A percentile compares a stretch with the other conserved stretches of the same genome.
Conservation (phyloP, 2,329 filamentous ascomycete genomes). For the Talaromyces sp. region DNA sequence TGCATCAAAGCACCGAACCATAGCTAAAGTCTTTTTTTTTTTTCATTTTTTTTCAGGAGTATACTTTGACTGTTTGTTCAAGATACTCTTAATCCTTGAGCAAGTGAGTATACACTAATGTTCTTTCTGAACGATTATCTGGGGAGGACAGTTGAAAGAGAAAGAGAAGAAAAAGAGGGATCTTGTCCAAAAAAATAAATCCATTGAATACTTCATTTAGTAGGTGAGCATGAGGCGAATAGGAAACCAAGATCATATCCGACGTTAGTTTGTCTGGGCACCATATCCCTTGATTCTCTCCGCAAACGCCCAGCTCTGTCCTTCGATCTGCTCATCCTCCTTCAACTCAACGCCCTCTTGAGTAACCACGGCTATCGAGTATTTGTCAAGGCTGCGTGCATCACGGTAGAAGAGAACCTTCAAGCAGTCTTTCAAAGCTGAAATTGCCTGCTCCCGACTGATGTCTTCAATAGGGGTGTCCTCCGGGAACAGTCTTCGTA, state of each 20-base stretch:
- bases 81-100: no score
- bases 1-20: no score
- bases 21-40: no score
- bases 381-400: constrained; percentile 86
- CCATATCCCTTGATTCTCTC: constrained; percentile 94
- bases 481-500: constrained; percentile 81
- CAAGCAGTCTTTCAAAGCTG: constrained; percentile 88
- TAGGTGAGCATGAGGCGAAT: constrained; percentile 7
- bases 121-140: no score
- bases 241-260: not conserved
- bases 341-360: constrained; percentile 85
- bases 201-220: constrained; percentile 15
- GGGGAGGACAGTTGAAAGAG: no score
- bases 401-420: constrained; percentile 98
- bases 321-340: constrained; percentile 84
- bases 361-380: constrained; percentile 87
- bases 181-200: not conserved
- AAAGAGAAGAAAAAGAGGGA: no score
- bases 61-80: no score
- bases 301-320: constrained; percentile 97
- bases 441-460: constrained; percentile 75
- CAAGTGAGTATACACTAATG: no score
- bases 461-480: constrained; percentile 75
- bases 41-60: no score
- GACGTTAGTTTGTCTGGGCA: constrained; percentile 65